Evolutionary conservation across 768 basidiomycete species (phyloP).

Genomic region (Mycena floridula): DNA sequence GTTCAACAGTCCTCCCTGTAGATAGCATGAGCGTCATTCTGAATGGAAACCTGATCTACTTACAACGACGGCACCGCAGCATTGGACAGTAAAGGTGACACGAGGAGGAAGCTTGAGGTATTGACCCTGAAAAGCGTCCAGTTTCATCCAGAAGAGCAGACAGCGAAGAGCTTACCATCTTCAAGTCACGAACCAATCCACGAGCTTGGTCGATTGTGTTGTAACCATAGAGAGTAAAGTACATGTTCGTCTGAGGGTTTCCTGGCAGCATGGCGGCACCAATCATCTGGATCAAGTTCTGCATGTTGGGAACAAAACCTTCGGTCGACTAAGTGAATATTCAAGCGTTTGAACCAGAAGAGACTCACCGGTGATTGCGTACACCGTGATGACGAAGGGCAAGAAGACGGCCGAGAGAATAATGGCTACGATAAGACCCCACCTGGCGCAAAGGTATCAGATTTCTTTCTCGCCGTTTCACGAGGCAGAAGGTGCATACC

Average conservation of each 20-base stretch:
- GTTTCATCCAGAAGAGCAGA: conserved; percentile 7
- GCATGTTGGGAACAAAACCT: conserved; percentile 32
- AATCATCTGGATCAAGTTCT: conserved; percentile 37
- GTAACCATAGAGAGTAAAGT: conserved; percentile 36
- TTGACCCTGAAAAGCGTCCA: conserved; percentile 20
- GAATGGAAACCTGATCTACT: conserved; percentile 8
- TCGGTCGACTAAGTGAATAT: too few relatives aligned
- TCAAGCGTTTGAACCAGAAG: conserved; percentile 25
- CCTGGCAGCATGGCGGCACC: conserved; percentile 42
- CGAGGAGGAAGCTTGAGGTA: conserved; percentile 60
- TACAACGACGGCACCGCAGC: conserved; percentile 49
- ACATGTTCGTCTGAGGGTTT: conserved; percentile 47
- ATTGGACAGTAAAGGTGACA: conserved; percentile 55
- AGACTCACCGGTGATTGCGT: conserved; percentile 39
- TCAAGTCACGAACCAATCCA: conserved; percentile 53
- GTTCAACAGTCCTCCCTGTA: conserved; percentile 24
- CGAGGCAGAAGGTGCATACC: conserved; percentile 26
- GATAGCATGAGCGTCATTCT: not conserved
- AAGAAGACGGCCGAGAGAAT: conserved; percentile 43
- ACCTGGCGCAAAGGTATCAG: conserved; percentile 21
- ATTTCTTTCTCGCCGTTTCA: too few relatives aligned
- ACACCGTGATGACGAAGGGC: conserved; percentile 48
- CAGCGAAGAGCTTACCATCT: conserved; percentile 31
- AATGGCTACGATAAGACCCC: conserved; percentile 48
- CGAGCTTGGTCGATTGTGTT: conserved; percentile 43